Percentiles rank a stretch among this genome's conserved stretches.
These are phyloP conservation scores for Juncus effusus DNA, from an alignment of 176 grass and related monocot genomes.

Conservation along the genomic window DNA sequence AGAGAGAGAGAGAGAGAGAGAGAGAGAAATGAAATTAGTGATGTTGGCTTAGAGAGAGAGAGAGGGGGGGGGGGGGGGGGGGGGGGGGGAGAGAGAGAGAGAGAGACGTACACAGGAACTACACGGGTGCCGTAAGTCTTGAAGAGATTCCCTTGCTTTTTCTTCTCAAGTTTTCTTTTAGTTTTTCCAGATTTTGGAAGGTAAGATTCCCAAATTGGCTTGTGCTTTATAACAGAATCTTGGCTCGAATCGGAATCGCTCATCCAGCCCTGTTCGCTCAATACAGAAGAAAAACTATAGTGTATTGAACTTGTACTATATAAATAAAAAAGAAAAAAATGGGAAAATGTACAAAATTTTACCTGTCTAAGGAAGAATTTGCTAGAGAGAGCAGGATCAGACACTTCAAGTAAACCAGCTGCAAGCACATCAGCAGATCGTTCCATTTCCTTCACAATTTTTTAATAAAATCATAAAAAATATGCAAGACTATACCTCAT, in stretches of 20 bases:
- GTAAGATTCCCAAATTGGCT: conserved; percentile 93
- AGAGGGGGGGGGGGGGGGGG: neutral
- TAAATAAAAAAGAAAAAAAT: neutral
- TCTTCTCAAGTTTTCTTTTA: conserved; percentile 59
- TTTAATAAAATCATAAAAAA: conserved; percentile 16
- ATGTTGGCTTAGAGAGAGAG: conserved; percentile 29
- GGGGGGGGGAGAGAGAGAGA: neutral
- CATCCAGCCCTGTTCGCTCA: conserved; percentile 58
- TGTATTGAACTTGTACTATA: too few relatives aligned
- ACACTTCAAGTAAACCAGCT: conserved; percentile 88
- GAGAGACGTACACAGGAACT: conserved; percentile 68
- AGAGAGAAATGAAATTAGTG: neutral
- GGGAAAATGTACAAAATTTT: conserved; percentile 6
- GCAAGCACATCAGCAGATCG: conserved; percentile 95
- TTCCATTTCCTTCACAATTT: conserved; percentile 77
- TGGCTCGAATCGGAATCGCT: conserved; percentile 44
- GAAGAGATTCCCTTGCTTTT: conserved; percentile 67
- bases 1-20: neutral
- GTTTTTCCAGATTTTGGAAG: conserved; percentile 64
- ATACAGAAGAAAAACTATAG: conserved; percentile 5
- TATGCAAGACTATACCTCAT: neutral
- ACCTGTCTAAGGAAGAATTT: conserved; percentile 97
- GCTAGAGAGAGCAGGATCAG: conserved; percentile 82
- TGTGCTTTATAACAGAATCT: conserved; percentile 81
- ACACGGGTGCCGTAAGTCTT: conserved; percentile 94